Evolutionary conservation across 1,284 basidiomycete genomes (phyloP).

Genomic region (Malassezia sp.): DNA sequence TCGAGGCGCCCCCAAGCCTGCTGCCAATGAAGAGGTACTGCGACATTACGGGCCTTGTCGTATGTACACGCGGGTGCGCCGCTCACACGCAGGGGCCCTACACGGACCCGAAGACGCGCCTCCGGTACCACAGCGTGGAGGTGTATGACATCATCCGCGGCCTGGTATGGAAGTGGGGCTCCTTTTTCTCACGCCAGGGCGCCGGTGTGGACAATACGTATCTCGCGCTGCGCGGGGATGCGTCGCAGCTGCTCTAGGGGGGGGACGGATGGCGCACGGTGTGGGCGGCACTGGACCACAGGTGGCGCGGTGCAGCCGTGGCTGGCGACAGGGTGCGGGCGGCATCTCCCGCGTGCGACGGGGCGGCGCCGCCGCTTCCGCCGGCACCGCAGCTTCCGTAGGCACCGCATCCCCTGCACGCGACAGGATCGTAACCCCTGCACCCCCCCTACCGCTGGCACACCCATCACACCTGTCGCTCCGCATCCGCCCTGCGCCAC

Average conservation of each 20-base stretch:
- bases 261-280: neutral
- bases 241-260: conserved; percentile 31
- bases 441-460: too few species aligned
- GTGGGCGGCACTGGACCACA: too few species aligned
- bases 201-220: conserved; percentile 42
- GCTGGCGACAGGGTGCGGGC: too few species aligned
- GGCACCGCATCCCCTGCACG: too few species aligned
- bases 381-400: too few species aligned
- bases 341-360: too few species aligned
- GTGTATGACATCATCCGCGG: conserved; percentile 70
- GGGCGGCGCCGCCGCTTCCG: too few species aligned
- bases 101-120: conserved; percentile 66
- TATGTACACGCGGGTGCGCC: conserved; percentile 44
- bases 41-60: conserved; percentile 75
- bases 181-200: conserved; percentile 13
- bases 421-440: too few species aligned
- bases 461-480: conserved; percentile 6
- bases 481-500: conserved; percentile 3
- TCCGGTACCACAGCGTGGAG: conserved; percentile 73
- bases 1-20: conserved; percentile 72
- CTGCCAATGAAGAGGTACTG: conserved; percentile 68
- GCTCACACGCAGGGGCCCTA: conserved; percentile 58
- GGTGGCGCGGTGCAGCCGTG: too few species aligned
- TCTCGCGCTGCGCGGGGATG: conserved; percentile 34
- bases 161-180: conserved; percentile 60